Evolutionary conservation across 176 grass and related monocot species (phyloP).

Genomic region (Alloteropsis semialata): DNA sequence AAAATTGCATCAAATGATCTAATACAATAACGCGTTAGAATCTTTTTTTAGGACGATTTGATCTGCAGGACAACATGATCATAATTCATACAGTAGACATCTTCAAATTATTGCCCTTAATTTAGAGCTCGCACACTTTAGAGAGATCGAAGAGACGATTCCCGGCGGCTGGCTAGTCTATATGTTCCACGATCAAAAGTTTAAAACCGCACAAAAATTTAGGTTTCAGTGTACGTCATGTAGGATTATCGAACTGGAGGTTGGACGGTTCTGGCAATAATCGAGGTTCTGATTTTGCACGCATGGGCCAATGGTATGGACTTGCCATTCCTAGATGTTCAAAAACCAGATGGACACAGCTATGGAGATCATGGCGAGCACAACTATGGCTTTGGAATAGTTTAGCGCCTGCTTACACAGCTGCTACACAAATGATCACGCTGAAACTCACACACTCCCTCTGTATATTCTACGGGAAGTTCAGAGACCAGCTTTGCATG

Average conservation of each 20-base stretch:
- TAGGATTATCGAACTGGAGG: background rate
- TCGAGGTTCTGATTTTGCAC: background rate
- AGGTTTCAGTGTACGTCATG: background rate
- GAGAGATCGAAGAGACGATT: background rate
- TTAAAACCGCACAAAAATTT: background rate
- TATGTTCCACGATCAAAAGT: background rate
- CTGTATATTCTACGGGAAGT: background rate
- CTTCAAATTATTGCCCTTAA: background rate
- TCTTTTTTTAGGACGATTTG: background rate
- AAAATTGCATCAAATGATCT: background rate
- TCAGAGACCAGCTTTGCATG: background rate
- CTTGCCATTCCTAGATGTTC: background rate
- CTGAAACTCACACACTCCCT: background rate
- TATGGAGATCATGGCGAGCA: constrained; percentile 12
- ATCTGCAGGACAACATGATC: background rate
- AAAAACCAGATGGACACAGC: background rate
- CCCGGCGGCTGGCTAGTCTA: background rate
- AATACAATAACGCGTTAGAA: background rate
- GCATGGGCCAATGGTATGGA: background rate
- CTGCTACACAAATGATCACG: constrained; percentile 3
- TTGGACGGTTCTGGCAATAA: background rate
- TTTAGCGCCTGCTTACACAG: constrained; percentile 5
- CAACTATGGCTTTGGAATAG: background rate
- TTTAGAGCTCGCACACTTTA: background rate
- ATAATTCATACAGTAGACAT: background rate